Base-by-base conservation (phyloP, 2,329 filamentous ascomycete genomes). In the Sclerotinia nivalis region DNA sequence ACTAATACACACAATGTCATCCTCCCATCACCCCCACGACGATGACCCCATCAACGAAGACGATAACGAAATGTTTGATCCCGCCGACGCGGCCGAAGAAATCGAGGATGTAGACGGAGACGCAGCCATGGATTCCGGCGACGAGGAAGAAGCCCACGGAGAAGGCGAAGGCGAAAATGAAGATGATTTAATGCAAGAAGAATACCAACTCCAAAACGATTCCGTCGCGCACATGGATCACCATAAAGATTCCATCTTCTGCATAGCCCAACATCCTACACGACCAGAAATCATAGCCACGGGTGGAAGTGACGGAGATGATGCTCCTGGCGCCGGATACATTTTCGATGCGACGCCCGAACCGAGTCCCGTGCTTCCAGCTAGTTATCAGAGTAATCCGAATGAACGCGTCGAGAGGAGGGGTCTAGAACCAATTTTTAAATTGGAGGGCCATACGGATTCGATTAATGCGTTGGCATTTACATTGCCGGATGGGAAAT, bases 201-300 rank as follows among this genome's bases (percentile, higher is more conserved):
- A 96, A 79, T 88, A 97, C 55, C 82, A 88, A 55, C 85, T 98
- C 9, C 88, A 96, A 73, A 99, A 98, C 84, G 95, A 99, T 84
- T 96, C 93, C 74, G 85, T 90, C 74, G 95, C 93, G 71, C 95
- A 97, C 84, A 97, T 98, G 78, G 96, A 98, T 83, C 81, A 83
- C 49, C 93, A 97, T 83, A 91, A 89, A 75, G 93, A 97, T 85
- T 94, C 91, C 71, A 91, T 99, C 77, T 99, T 97, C 84, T 89
- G 92, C 81, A 96, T 99, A 79, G 93, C 95, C 25, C 93, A 97
- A 79, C 96, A 99, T 80, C 96, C 96, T 5, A 83, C 89, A 9
- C 86, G 91, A 78, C 88, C 91, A 8, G 85, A 89, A 28, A 89
- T 98, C 71, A 85, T 98, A 71, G 91, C 94, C 4, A 97, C 96